phyloP scores from a whole-genome alignment of 495 filamentous ascomycete species.

The Neurospora tetraspora region DNA sequence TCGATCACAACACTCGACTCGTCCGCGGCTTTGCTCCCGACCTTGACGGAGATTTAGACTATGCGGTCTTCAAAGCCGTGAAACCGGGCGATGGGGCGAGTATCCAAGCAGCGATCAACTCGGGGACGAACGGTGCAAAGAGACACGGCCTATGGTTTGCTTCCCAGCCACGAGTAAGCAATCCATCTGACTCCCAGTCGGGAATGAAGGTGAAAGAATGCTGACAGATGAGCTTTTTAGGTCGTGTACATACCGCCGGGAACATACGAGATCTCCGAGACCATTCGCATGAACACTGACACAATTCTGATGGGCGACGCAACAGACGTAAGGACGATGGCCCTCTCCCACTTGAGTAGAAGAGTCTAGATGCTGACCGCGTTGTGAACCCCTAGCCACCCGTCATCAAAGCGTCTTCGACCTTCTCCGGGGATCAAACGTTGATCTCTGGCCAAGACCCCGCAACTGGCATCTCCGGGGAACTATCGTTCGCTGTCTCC shows the following conservation, averaged over 20 bases:
- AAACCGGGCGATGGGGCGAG: slow-evolving; percentile 19
- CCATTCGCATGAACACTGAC: slow-evolving; percentile 45
- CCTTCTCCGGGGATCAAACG: slow-evolving; percentile 23
- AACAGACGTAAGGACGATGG: slow-evolving; percentile 36
- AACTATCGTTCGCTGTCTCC: slow-evolving; percentile 48
- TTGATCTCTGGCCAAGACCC: slow-evolving; percentile 38
- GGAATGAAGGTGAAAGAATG: background rate
- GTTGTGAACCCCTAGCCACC: slow-evolving; percentile 29
- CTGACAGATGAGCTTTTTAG: slow-evolving; percentile 10
- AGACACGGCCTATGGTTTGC: slow-evolving; percentile 28
- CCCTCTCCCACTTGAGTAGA: background rate
- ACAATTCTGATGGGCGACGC: slow-evolving; percentile 60
- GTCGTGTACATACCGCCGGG: slow-evolving; percentile 57
- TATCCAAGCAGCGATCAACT: slow-evolving; percentile 25
- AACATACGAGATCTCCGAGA: slow-evolving; percentile 47
- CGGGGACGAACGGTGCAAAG: slow-evolving; percentile 20
- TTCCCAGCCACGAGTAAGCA: slow-evolving; percentile 29
- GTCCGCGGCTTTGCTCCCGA: slow-evolving; percentile 29
- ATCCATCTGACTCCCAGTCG: slow-evolving; percentile 1
- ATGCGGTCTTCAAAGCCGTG: slow-evolving; percentile 25
- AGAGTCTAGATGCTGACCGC: background rate
- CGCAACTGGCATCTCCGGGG: slow-evolving; percentile 12
- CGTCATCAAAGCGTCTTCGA: slow-evolving; percentile 48
- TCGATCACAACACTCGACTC: slow-evolving; percentile 21
- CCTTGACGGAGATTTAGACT: slow-evolving; percentile 23